phyloP scores from a whole-genome alignment of 306 rosid genomes.

The Luffa acutangula region DNA sequence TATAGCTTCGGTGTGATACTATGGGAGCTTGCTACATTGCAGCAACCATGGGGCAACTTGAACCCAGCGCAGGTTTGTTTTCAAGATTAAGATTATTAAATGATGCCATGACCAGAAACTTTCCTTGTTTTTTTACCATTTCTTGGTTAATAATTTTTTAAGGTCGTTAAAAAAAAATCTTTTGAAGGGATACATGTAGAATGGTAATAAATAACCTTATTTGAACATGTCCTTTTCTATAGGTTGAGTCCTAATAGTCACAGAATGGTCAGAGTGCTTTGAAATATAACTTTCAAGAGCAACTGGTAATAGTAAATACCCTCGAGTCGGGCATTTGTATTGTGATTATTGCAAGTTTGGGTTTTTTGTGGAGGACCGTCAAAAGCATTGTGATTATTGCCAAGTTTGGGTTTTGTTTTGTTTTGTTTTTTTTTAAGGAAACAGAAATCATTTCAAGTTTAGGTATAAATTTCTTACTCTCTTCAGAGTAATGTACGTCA shows the following conservation, averaged over 20 bases:
- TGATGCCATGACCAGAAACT: not conserved
- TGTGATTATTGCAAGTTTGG: not conserved
- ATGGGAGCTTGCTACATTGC: constrained; percentile 88
- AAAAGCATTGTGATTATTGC: not conserved
- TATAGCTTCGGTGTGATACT: constrained; percentile 91
- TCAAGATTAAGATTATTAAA: not conserved
- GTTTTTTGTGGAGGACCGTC: not conserved
- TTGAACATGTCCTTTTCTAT: not conserved
- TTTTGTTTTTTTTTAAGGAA: too few species aligned
- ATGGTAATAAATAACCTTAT: not conserved
- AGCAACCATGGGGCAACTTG: constrained; percentile 86
- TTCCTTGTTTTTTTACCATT: not conserved
- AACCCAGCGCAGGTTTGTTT: constrained; percentile 85
- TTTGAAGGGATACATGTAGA: not conserved
- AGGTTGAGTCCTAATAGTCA: not conserved
- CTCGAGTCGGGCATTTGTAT: not conserved
- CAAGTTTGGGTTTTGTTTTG: not conserved
- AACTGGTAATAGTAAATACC: not conserved
- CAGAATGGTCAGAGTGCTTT: not conserved
- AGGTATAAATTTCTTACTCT: not conserved
- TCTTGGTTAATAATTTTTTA: not conserved
- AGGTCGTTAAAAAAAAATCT: not conserved
- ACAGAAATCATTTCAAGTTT: not conserved
- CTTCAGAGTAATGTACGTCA: not conserved
- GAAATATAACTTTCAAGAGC: not conserved